Evolutionary conservation across 345 rosid species (phyloP).

Genomic region (Euclidium syriacum): DNA sequence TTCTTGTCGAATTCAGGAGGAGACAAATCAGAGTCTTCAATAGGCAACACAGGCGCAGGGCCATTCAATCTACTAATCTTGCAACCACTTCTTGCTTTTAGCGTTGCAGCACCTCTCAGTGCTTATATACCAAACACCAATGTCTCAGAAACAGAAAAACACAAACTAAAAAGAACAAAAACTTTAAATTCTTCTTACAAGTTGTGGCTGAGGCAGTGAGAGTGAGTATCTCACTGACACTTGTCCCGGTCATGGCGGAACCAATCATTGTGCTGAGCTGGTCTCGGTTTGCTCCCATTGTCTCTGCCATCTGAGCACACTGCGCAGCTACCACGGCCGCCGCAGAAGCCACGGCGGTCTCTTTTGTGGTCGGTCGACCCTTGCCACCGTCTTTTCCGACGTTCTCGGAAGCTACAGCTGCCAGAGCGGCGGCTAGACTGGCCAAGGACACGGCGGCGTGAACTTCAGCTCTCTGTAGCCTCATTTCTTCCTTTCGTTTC

Average conservation of each 20-base stretch:
- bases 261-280: constrained; percentile 57
- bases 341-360: constrained; percentile 77
- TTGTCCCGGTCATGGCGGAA: constrained; percentile 72
- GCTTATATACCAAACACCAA: constrained; percentile 40
- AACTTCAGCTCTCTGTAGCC: constrained; percentile 74
- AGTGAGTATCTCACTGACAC: constrained; percentile 69
- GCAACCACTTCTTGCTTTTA: constrained; percentile 77
- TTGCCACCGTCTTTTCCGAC: constrained; percentile 25
- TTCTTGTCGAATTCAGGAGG: constrained; percentile 59
- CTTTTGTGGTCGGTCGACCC: constrained; percentile 32
- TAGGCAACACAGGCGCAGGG: constrained; percentile 56
- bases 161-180: background rate
- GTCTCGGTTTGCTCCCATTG: constrained; percentile 80
- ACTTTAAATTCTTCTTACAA: constrained; percentile 39
- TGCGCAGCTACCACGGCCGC: constrained; percentile 87
- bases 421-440: constrained; percentile 78
- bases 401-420: constrained; percentile 71
- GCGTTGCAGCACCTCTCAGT: constrained; percentile 74
- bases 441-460: constrained; percentile 93
- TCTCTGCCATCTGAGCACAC: constrained; percentile 77
- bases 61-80: constrained; percentile 50
- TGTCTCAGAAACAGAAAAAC: constrained; percentile 12
- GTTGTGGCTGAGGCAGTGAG: constrained; percentile 89
- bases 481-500: constrained; percentile 73
- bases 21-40: constrained; percentile 50